Conservation (phyloP, 2,329 filamentous ascomycete species). For the Exophiala spinifera region DNA sequence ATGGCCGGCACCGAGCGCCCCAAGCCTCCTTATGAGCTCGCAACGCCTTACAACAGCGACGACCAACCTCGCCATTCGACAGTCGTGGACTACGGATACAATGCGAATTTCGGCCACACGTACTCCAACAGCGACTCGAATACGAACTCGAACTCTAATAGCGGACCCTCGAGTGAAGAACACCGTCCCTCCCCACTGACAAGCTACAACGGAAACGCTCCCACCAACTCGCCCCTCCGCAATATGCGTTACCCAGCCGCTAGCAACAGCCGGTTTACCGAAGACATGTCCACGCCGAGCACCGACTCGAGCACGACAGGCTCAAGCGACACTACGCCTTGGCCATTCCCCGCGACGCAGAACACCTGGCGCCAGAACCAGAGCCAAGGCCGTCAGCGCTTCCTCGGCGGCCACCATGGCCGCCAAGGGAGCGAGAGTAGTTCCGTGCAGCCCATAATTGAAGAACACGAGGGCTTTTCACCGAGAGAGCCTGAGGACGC, state of each 20-base stretch:
- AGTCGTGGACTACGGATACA: constrained; percentile 23
- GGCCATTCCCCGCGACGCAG: constrained; percentile 16
- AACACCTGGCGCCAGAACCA: constrained; percentile 15
- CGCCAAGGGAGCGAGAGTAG: constrained; percentile 8
- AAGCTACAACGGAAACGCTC: constrained; percentile 2
- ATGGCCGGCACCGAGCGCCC: constrained; percentile 25
- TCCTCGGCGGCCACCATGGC: background rate
- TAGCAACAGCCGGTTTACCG: constrained; percentile 4
- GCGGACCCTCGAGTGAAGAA: constrained; percentile 1
- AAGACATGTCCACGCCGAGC: constrained; percentile 12
- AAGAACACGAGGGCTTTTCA: constrained; percentile 4
- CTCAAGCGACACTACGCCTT: constrained; percentile 16
- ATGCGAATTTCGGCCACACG: constrained; percentile 21
- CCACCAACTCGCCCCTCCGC: constrained; percentile 8
- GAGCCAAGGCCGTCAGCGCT: background rate
- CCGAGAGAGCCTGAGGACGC: background rate
- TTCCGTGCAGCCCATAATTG: constrained; percentile 21
- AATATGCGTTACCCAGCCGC: constrained; percentile 9
- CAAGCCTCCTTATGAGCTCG: constrained; percentile 25
- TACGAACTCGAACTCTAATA: constrained; percentile 11
- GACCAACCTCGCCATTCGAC: constrained; percentile 20
- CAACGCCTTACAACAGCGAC: constrained; percentile 23
- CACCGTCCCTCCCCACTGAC: constrained; percentile 10
- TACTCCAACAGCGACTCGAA: constrained; percentile 8
- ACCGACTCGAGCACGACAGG: constrained; percentile 7